phyloP scores from a whole-genome alignment of 2,329 filamentous ascomycete species.

The Truncatella angustata region DNA sequence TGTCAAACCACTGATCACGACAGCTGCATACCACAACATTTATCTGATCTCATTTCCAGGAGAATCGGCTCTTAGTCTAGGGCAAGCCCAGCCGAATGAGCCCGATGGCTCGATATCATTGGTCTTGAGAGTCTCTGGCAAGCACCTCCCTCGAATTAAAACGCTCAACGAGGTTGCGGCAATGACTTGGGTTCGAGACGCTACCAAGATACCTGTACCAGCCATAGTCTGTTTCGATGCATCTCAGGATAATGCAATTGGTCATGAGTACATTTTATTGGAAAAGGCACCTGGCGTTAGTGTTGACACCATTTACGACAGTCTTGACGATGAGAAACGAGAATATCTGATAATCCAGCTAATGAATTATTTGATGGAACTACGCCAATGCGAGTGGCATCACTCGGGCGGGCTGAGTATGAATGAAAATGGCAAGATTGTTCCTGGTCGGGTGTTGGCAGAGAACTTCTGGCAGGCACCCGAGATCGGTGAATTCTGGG shows the following conservation, averaged over 20 bases:
- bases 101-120: background rate
- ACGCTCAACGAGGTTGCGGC: slow-evolving; percentile 10
- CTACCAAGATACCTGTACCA: slow-evolving; percentile 1
- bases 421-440: slow-evolving; percentile 10
- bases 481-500: slow-evolving; percentile 28
- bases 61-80: background rate
- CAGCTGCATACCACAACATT: slow-evolving; percentile 7
- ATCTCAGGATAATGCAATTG: background rate
- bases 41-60: slow-evolving; percentile 4
- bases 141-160: slow-evolving; percentile 7
- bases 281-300: background rate
- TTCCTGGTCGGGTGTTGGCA: slow-evolving; percentile 28
- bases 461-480: slow-evolving; percentile 34
- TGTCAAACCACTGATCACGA: slow-evolving; percentile 4
- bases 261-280: slow-evolving; percentile 2
- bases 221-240: slow-evolving; percentile 1
- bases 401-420: slow-evolving; percentile 26
- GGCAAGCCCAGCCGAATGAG: background rate
- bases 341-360: slow-evolving; percentile 3
- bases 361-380: background rate
- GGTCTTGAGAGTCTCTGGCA: slow-evolving; percentile 8
- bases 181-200: slow-evolving; percentile 8
- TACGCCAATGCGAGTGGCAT: slow-evolving; percentile 13
- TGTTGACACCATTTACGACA: slow-evolving; percentile 4
- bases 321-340: background rate